Percentiles rank a stretch among this genome's conserved stretches.
These are phyloP conservation scores for Tanacetum coccineum DNA, from an alignment of 129 eudicot genomes.

Conservation along the genomic window DNA sequence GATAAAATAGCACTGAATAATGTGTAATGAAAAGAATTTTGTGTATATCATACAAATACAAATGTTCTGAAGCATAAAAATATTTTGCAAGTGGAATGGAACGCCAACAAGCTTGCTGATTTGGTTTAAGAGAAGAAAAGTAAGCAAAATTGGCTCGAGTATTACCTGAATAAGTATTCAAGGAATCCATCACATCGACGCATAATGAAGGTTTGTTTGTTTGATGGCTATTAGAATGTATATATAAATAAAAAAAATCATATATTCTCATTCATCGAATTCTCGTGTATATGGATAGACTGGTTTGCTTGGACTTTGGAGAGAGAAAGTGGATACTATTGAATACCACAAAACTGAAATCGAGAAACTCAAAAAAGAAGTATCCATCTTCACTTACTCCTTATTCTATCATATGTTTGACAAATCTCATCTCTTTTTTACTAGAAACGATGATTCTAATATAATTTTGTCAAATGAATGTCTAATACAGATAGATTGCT, in stretches of 20 bases:
- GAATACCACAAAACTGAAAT: constrained; percentile 62
- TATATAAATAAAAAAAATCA: neutral
- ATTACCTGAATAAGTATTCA: constrained; percentile 69
- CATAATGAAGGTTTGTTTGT: constrained; percentile 58
- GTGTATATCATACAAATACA: no score
- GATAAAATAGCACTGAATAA: no score
- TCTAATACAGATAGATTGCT: constrained; percentile 58
- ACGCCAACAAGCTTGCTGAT: constrained; percentile 90
- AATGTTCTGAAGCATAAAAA: neutral
- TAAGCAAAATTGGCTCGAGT: constrained; percentile 94
- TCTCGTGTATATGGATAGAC: constrained; percentile 48
- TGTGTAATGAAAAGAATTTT: no score
- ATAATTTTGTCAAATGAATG: neutral
- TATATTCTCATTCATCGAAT: neutral
- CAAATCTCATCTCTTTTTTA: neutral
- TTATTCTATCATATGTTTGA: neutral
- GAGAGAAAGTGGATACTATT: constrained; percentile 89
- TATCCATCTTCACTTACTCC: constrained; percentile 10
- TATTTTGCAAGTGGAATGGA: constrained; percentile 65
- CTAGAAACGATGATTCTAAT: neutral
- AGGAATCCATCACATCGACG: constrained; percentile 69
- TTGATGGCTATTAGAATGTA: neutral
- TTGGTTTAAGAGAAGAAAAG: constrained; percentile 82
- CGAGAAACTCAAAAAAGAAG: constrained; percentile 67
- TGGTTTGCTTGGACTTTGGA: constrained; percentile 87